Base-by-base conservation (phyloP, 768 basidiomycete species). In the Serendipita vermifera region DNA sequence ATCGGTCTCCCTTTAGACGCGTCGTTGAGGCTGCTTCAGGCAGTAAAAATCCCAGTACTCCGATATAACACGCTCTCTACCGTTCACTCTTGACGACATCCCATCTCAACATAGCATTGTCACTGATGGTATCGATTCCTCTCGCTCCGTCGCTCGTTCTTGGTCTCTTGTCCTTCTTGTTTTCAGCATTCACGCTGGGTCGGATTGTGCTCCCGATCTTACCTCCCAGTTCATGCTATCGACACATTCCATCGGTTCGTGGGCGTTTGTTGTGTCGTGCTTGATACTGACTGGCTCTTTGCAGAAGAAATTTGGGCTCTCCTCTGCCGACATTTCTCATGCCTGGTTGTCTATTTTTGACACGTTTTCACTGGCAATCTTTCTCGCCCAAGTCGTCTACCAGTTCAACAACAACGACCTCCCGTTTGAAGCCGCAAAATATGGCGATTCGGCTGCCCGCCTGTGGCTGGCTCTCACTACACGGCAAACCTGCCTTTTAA, bases 151-250 rank as follows among this genome's bases (percentile, higher is more conserved):
- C 82, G 55, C 71, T 87, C 63, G 75, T 75, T 43, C 77, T 87
- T 63, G 78, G 79, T 68, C 75, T 87, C 65, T 58, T 83, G 62
- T 86, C 85, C 55, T 83, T 87, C 71, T 66, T 80, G 64, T 76
- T 76, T 65, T 86, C 85, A 41, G 81, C 75, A 64, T 86, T 85
- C 64, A 76, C 85, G 63, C 78, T 87, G 69, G 78, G 86, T 64
- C 81, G 82, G 66, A 82, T 85, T 66, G 65, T 86, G 64, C 73
- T 85, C 65, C 83, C 85, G 58, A 80, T 86, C 66, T 66, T 87
- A 57, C 85, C 84, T 26, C 83, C 83, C 54, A 76, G 79, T 62
- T 81, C 82, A 26, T 71, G 85, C 66, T 85, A 82, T 68, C 77
- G 78, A 71, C 80, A 81, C 63, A 82, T 84, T 64, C 75, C 80